These are phyloP conservation scores for Aphanomyces euteiches DNA, from an alignment of 352 stramenopile species.

Conservation along the genomic window DNA sequence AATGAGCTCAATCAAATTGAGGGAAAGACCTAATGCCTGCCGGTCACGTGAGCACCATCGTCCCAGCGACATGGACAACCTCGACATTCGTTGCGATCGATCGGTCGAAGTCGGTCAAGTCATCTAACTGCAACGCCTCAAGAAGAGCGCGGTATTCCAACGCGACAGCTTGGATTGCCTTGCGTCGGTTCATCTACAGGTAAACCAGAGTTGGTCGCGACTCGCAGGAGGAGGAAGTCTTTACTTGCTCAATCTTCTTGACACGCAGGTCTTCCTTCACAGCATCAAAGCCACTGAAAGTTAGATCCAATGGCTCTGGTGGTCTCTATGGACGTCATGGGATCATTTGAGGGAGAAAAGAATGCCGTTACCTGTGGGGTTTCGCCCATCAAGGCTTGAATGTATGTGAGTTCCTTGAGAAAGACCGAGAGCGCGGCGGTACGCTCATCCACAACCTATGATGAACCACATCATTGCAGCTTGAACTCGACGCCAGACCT, in stretches of 20 bases:
- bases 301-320: constrained; percentile 15
- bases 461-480: too few relatives aligned
- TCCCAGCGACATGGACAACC: neutral
- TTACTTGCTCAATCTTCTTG: constrained; percentile 9
- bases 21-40: constrained; percentile 36
- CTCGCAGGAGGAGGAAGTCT: neutral
- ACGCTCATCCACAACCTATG: constrained; percentile 8
- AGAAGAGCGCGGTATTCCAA: constrained; percentile 27
- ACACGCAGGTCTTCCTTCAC: constrained; percentile 5
- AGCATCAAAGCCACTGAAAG: neutral
- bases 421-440: constrained; percentile 9
- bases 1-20: constrained; percentile 40
- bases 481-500: neutral
- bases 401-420: constrained; percentile 12
- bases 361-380: neutral
- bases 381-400: constrained; percentile 18
- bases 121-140: constrained; percentile 20
- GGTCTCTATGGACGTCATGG: neutral
- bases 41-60: neutral
- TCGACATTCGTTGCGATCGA: constrained; percentile 25
- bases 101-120: constrained; percentile 31
- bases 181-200: neutral
- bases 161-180: neutral
- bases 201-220: neutral
- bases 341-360: too few relatives aligned